Conservation (phyloP, 75 land plant genomes). For the Sequoia sempervirens region DNA sequence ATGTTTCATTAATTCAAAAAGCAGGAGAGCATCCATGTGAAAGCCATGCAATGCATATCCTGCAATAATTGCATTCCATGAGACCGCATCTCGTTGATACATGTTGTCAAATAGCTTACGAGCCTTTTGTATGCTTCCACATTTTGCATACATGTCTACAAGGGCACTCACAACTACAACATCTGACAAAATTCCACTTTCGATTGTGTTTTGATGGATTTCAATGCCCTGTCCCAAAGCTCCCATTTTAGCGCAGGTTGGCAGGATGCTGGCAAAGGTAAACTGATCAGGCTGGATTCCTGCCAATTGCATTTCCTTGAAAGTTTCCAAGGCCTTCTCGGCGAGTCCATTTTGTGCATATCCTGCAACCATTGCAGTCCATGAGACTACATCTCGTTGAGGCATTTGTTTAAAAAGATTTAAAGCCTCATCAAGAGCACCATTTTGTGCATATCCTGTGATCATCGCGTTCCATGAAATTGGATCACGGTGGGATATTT, state of each 20-base stretch:
- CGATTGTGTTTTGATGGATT: conserved; percentile 8
- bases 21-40: conserved; percentile 43
- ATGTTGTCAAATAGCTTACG: conserved; percentile 6
- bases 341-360: conserved; percentile 15
- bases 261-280: conserved; percentile 4
- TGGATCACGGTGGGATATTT: conserved; percentile 34
- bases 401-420: conserved; percentile 3
- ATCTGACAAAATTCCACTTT: conserved; percentile 12
- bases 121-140: conserved; percentile 10
- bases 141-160: conserved; percentile 19
- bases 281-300: conserved; percentile 7
- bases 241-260: conserved; percentile 3
- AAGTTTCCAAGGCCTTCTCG: conserved; percentile 18
- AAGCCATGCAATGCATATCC: conserved; percentile 24
- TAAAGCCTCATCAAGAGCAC: conserved; percentile 1
- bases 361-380: conserved; percentile 27
- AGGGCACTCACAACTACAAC: conserved; percentile 7
- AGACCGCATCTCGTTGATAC: background rate
- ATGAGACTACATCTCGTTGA: conserved; percentile 15
- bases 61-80: conserved; percentile 1
- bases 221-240: conserved; percentile 4
- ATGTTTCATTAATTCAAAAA: conserved; percentile 52
- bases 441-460: conserved; percentile 47
- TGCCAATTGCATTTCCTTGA: conserved; percentile 15
- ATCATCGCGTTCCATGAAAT: conserved; percentile 75